These are phyloP conservation scores for Acanthamoeba lenticulata DNA, from an alignment of 208 protist genomes.

Conservation along the genomic window DNA sequence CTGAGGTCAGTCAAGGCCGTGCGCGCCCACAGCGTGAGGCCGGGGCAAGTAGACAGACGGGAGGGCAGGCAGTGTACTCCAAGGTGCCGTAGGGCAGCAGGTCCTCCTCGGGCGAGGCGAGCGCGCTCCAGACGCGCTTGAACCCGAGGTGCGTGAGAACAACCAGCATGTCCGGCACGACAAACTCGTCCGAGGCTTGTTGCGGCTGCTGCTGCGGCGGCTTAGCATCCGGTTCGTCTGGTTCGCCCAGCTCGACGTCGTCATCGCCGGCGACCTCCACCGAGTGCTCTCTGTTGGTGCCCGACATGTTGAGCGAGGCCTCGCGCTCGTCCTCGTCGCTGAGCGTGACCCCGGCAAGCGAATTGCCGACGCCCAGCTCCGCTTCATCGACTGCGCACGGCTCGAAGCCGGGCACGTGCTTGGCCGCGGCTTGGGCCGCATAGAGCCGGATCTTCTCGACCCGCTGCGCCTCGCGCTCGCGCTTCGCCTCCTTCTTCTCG, in stretches of 20 bases:
- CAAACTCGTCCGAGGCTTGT: too few species aligned
- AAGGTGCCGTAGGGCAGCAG: conserved; percentile 6
- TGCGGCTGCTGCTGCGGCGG: neutral
- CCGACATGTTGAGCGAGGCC: neutral
- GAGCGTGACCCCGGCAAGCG: neutral
- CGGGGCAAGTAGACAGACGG: neutral
- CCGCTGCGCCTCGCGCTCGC: neutral
- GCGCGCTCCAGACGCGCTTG: conserved; percentile 14
- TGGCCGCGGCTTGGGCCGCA: neutral
- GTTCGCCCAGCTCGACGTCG: neutral
- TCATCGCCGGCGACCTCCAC: neutral
- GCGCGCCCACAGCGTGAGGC: neutral
- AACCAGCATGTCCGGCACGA: too few species aligned
- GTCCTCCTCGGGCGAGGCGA: neutral
- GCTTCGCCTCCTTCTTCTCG: neutral
- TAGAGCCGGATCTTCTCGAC: conserved; percentile 25
- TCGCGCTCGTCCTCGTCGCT: neutral
- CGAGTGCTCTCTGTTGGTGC: neutral
- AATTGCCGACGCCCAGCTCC: neutral
- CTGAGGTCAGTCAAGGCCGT: neutral
- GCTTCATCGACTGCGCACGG: neutral
- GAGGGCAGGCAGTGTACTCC: neutral
- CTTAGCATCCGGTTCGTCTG: neutral
- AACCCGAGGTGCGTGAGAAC: neutral
- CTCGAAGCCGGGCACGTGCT: neutral